These are phyloP conservation scores for Candida pseudoglaebosa DNA, from an alignment of 805 yeast genomes.

Conservation along the genomic window DNA sequence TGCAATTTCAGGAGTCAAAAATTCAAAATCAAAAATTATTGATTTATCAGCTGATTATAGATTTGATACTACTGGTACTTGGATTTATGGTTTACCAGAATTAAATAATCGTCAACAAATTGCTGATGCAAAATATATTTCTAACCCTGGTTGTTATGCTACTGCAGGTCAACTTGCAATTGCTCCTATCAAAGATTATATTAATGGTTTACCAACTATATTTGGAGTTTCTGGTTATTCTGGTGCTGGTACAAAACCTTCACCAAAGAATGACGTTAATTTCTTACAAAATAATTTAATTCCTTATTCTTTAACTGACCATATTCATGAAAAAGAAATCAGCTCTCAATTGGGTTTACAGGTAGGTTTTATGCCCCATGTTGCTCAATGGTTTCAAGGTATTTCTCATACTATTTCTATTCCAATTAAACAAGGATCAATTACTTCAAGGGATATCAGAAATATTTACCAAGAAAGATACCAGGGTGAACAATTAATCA, in stretches of 20 bases:
- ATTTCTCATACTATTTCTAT: constrained; percentile 88
- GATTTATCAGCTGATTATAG: constrained; percentile 96
- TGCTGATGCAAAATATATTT: constrained; percentile 69
- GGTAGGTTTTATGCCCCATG: constrained; percentile 94
- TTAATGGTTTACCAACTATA: constrained; percentile 71
- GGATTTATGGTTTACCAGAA: constrained; percentile 97
- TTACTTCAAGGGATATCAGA: constrained; percentile 80
- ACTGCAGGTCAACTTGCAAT: constrained; percentile 95
- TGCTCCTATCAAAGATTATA: constrained; percentile 73
- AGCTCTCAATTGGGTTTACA: constrained; percentile 71
- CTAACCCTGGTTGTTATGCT: constrained; percentile 99
- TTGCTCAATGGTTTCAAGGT: constrained; percentile 99
- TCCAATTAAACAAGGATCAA: constrained; percentile 64
- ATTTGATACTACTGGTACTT: constrained; percentile 80
- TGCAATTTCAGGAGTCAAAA: constrained; percentile 64
- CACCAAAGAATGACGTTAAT: constrained; percentile 86
- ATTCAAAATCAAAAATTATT: constrained; percentile 72
- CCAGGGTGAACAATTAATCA: constrained; percentile 79
- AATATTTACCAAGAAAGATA: constrained; percentile 84
- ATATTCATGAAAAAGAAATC: constrained; percentile 93
- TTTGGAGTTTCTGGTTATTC: constrained; percentile 98
- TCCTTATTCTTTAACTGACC: constrained; percentile 95
- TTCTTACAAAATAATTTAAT: constrained; percentile 77
- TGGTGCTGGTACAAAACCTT: constrained; percentile 99
- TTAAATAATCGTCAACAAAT: constrained; percentile 65